Evolutionary conservation across 768 basidiomycete genomes (phyloP), one percentile per base, ranked within the genome.

Genomic region (Astraeus odoratus): DNA sequence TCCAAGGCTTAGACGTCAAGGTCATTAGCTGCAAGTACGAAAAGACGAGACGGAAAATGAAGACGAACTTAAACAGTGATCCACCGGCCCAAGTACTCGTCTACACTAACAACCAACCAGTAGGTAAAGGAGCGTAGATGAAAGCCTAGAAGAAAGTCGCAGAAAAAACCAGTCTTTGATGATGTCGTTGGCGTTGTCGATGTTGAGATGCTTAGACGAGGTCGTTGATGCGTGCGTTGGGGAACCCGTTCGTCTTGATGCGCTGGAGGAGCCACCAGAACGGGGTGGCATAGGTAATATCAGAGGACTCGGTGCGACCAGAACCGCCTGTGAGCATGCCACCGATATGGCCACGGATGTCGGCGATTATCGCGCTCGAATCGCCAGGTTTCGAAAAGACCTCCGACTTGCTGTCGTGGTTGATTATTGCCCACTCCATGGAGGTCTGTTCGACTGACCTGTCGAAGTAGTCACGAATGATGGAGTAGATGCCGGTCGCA

Each of bases 201-300:
- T 36, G 43, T 24, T 19, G 24, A 25, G 38, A 26, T 24, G 24
- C 31, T 24, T 42, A 42, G 46, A 25, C 39, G 34, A 31, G 2
- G 19, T 40, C 38, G 30, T 47, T 12, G 52, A 53, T 39, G 47
- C 51, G 43, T n/a, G 41, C 46, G 31, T 55, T 42, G 24, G 62
- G 57, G 44, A 62, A 61, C 24, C 39, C 39, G 30, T 44, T 47
- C 52, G 44, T 31, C 55, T 54, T 56, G 43, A 63, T 65, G 10
- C 42, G 52, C 53, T 53, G n/a, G 55, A 60, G 60, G 49, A 66
- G 56, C 65, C 64, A 68, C 30, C 55, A 48, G 52, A 68, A 60
- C n/a, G 67, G 56, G n/a, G 69, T 71, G 39, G 64, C 65, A 50
- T 70, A 70, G 20, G 69, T 67, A 7, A 66, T 51, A 48, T 69